These are phyloP conservation scores for Astrothelium subdiscretum DNA, from an alignment of 495 filamentous ascomycete species.

Conservation along the genomic window DNA sequence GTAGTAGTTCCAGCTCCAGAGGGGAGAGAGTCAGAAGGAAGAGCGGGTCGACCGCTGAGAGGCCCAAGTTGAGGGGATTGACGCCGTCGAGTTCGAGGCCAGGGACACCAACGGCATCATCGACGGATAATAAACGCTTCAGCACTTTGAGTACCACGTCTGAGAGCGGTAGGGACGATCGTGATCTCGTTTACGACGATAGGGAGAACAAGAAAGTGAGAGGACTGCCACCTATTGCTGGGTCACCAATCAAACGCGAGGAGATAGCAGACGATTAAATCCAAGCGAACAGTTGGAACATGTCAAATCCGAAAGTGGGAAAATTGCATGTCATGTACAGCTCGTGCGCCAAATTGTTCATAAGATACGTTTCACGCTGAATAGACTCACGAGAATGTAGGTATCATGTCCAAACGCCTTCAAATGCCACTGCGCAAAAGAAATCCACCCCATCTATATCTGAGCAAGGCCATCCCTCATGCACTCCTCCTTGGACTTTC, in stretches of 20 bases:
- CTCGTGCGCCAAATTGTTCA: neutral
- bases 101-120: neutral
- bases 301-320: too few species aligned
- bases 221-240: neutral
- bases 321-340: too few species aligned
- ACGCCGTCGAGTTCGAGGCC: neutral
- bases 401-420: neutral
- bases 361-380: neutral
- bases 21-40: neutral
- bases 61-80: neutral
- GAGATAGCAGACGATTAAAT: neutral
- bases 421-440: too few species aligned
- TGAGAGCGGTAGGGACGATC: neutral
- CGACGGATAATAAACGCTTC: neutral
- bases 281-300: neutral
- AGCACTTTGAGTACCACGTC: neutral
- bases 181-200: neutral
- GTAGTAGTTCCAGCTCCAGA: neutral
- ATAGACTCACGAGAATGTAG: too few species aligned
- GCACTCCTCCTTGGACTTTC: slow-evolving; percentile 21
- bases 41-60: neutral
- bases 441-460: neutral
- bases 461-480: slow-evolving; percentile 4
- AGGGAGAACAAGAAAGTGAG: neutral
- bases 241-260: neutral